Percentiles rank a stretch among this genome's conserved stretches.
These are phyloP conservation scores for Gyrodon lividus DNA, from an alignment of 768 basidiomycete genomes.

Conservation along the genomic window DNA sequence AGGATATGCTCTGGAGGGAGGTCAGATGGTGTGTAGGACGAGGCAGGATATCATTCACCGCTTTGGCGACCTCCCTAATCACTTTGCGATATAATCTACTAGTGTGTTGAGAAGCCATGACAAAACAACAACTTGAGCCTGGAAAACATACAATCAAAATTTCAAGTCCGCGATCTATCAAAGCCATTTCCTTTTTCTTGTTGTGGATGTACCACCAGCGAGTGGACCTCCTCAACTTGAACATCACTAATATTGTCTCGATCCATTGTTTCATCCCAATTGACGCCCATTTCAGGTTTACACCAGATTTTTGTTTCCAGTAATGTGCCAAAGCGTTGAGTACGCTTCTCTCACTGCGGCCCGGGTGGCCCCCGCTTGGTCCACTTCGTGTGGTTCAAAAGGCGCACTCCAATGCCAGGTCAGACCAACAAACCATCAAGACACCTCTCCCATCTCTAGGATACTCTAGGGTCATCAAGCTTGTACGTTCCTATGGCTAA, in stretches of 20 bases:
- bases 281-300: slow-evolving; percentile 6
- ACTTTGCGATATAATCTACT: slow-evolving; percentile 30
- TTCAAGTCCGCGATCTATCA: slow-evolving; percentile 3
- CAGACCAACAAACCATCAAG: not conserved
- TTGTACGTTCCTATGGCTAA: slow-evolving; percentile 11
- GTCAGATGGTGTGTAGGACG: not conserved
- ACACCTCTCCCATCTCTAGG: not conserved
- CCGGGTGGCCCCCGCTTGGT: not conserved
- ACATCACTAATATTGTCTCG: not conserved
- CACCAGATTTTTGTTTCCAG: not conserved
- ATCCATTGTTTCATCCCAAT: slow-evolving; percentile 24
- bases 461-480: not conserved
- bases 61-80: slow-evolving; percentile 30
- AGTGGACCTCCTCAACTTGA: slow-evolving; percentile 5
- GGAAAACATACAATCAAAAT: too few relatives aligned
- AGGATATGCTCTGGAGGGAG: slow-evolving; percentile 35
- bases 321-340: slow-evolving; percentile 8
- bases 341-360: not conserved
- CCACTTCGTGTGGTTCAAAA: slow-evolving; percentile 19
- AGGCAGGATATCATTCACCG: slow-evolving; percentile 12
- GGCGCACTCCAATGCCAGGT: not conserved
- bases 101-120: slow-evolving; percentile 19
- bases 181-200: slow-evolving; percentile 13
- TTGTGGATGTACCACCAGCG: too few relatives aligned
- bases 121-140: slow-evolving; percentile 20